A percentile compares a stretch with the other conserved stretches of the same genome.
These are phyloP conservation scores for Talaromyces pinophilus DNA, from an alignment of 2,329 filamentous ascomycete species.

Conservation along the genomic window DNA sequence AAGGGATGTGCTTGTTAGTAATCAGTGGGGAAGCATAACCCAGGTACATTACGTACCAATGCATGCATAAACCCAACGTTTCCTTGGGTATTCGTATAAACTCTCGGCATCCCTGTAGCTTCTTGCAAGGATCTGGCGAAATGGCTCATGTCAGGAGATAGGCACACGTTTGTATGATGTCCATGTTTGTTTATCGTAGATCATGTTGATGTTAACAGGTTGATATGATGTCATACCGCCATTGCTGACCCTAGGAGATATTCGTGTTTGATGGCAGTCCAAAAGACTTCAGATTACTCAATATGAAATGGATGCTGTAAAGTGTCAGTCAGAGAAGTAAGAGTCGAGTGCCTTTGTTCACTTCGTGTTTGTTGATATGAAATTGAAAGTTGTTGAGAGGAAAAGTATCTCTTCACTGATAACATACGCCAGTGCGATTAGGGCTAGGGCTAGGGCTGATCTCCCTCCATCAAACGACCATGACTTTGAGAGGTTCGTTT, in stretches of 20 bases:
- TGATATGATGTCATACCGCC: not conserved
- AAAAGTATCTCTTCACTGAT: not conserved
- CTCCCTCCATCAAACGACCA: not conserved
- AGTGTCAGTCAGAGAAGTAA: no score
- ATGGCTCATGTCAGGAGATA: not conserved
- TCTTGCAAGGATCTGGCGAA: not conserved
- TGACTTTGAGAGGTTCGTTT: not conserved
- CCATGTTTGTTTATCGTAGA: not conserved
- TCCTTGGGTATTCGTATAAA: not conserved
- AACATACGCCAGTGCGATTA: not conserved
- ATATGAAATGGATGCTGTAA: not conserved
- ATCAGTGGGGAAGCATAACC: constrained; percentile 13
- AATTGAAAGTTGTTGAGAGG: not conserved
- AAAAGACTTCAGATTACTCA: not conserved
- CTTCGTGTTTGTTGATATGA: no score
- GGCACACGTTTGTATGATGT: not conserved
- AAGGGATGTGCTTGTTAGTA: constrained; percentile 14
- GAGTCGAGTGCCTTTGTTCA: no score
- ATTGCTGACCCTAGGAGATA: not conserved
- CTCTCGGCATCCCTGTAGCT: not conserved
- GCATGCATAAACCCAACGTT: not conserved
- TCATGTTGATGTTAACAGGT: not conserved
- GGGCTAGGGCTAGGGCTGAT: constrained; percentile 4
- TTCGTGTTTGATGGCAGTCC: not conserved
- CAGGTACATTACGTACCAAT: constrained; percentile 10